phyloP scores from a whole-genome alignment of 1,284 basidiomycete genomes.

The Phellinidium pouzarii region DNA sequence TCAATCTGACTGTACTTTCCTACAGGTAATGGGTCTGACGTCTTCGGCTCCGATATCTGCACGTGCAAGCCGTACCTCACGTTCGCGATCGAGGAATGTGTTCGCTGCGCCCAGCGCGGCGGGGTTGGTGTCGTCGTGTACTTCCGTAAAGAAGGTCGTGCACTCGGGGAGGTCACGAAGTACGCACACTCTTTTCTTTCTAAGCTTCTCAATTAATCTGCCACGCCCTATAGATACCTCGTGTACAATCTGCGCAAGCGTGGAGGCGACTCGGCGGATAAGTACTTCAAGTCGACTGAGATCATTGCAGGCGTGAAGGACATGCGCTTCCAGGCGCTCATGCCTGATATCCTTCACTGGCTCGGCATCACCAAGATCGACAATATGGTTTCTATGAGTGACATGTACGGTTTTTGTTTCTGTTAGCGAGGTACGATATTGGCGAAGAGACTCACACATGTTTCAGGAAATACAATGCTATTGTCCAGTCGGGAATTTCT shows the following conservation, averaged over 20 bases:
- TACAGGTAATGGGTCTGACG: slow-evolving; percentile 75
- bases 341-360: slow-evolving; percentile 96
- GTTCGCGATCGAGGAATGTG: slow-evolving; percentile 91
- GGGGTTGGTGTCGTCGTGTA: slow-evolving; percentile 93
- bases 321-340: slow-evolving; percentile 91
- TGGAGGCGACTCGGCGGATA: slow-evolving; percentile 85
- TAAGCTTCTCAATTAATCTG: neutral
- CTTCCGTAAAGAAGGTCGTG: slow-evolving; percentile 91
- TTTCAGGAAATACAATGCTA: slow-evolving; percentile 88
- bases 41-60: slow-evolving; percentile 91
- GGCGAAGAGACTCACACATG: neutral
- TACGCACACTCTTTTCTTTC: slow-evolving; percentile 29
- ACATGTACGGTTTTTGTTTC: slow-evolving; percentile 49
- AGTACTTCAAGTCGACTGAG: slow-evolving; percentile 93
- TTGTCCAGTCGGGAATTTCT: slow-evolving; percentile 81
- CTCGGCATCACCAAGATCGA: slow-evolving; percentile 75
- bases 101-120: slow-evolving; percentile 79
- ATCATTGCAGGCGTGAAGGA: slow-evolving; percentile 93
- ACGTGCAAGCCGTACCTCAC: slow-evolving; percentile 92
- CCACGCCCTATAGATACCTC: slow-evolving; percentile 50
- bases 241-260: slow-evolving; percentile 96
- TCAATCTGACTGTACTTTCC: slow-evolving; percentile 5
- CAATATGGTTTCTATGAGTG: slow-evolving; percentile 34
- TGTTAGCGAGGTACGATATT: neutral
- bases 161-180: slow-evolving; percentile 90